Evolutionary conservation across 352 stramenopile genomes (phyloP), one percentile per base, ranked within the genome.

Genomic region (Sclerospora graminicola): DNA sequence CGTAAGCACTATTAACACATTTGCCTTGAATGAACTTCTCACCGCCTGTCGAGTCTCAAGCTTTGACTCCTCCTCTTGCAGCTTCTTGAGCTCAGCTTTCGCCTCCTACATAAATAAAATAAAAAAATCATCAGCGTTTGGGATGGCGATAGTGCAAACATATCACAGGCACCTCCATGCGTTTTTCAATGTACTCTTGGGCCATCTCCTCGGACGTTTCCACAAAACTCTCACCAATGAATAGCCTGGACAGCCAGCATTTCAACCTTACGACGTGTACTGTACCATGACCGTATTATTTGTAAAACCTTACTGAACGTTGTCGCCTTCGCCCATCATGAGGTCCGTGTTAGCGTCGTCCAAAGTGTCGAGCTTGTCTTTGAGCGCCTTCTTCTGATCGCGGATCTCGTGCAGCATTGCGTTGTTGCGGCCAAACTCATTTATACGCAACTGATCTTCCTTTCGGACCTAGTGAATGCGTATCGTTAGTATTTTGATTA

Each of bases 391-490:
- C 54, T 86, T 84, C 58, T 97, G 86, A 19, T 84, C 79, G 56
- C 82, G 72, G 32, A 97, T 77, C 63, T 98, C 90, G 57, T 95
- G 66, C 48, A 98, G 67, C 32, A 82, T 62, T 23, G 89, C 89
- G 73, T 98, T 98, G 60, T 98, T 85, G 47, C 85, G 73, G 46
- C 93, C 95, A 66, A 99, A 99, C 62, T 97, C 90, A 66, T 99
- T 99, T 59, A 99, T 99, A 36, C 83, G 80, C 55, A 97, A 60
- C 73, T 99, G 95, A 72, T 99, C 95, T 67, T 97, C 88, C 48
- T 82, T 79, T 39, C 91, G 85, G 40, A 99, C 94, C 84, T 98
- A 51, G n/a, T 37, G 32, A 14, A n/a, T 45, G 4, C 33, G 27
- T 14, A n/a, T 45, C 13, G 23, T 33, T 41, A 29, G 37, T 13